Percentiles rank a stretch among this genome's conserved stretches.
phyloP scores from a whole-genome alignment of 2,329 filamentous ascomycete species.

The Cytospora leucostoma region DNA sequence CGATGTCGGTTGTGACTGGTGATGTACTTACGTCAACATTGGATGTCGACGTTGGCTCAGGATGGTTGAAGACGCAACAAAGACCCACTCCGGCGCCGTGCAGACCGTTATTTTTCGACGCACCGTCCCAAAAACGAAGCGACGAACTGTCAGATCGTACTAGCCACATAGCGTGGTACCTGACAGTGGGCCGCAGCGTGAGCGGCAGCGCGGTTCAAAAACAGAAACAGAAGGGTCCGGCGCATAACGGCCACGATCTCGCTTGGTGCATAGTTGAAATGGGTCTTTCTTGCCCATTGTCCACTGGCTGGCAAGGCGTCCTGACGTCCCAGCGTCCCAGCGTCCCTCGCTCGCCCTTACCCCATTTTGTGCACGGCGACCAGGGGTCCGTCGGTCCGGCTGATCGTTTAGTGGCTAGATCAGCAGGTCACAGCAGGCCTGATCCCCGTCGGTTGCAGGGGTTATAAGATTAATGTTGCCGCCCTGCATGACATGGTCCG shows the following conservation, averaged over 20 bases:
- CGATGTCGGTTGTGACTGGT: background rate
- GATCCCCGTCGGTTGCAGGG: conserved; percentile 15
- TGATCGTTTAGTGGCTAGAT: conserved; percentile 20
- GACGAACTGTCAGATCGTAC: conserved; percentile 1
- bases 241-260: conserved; percentile 18
- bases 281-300: background rate
- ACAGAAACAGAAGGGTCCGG: conserved; percentile 11
- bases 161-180: conserved; percentile 13
- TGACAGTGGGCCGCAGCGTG: conserved; percentile 12
- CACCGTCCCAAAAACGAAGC: background rate
- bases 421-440: background rate
- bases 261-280: conserved; percentile 10
- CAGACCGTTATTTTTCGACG: background rate
- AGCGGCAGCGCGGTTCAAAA: background rate
- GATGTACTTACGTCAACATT: conserved; percentile 9
- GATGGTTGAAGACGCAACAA: background rate
- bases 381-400: conserved; percentile 1
- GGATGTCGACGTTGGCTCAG: background rate
- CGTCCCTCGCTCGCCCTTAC: conserved; percentile 5
- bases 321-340: background rate
- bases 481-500: conserved; percentile 24
- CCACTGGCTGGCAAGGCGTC: background rate
- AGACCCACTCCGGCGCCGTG: background rate
- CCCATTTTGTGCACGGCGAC: background rate
- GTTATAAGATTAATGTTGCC: conserved; percentile 26